These are phyloP conservation scores for Boletus rubescentipes DNA, from an alignment of 768 basidiomycete species.

Conservation along the genomic window DNA sequence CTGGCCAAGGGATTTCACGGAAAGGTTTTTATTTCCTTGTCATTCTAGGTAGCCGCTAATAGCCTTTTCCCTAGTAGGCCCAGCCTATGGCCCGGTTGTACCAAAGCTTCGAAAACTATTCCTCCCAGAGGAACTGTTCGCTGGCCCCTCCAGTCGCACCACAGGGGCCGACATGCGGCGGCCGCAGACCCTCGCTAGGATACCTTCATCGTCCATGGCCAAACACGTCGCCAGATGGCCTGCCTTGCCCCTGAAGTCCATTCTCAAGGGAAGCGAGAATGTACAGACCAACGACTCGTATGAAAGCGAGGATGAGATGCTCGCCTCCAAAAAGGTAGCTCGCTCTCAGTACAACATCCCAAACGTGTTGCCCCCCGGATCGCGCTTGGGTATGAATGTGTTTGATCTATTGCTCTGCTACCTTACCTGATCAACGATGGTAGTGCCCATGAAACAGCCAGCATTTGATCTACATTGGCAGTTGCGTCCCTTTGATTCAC, in stretches of 20 bases:
- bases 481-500: constrained; percentile 40
- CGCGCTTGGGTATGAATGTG: constrained; percentile 26
- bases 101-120: too few relatives aligned
- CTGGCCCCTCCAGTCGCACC: constrained; percentile 12
- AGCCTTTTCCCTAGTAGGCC: too few relatives aligned
- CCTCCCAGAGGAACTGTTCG: constrained; percentile 4
- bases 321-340: constrained; percentile 21
- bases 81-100: too few relatives aligned
- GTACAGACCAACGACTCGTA: constrained; percentile 21
- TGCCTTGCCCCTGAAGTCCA: constrained; percentile 26
- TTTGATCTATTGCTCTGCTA: background rate
- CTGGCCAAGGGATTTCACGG: too few relatives aligned
- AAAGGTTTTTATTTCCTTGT: too few relatives aligned
- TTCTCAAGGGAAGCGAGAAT: constrained; percentile 29
- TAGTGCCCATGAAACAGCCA: constrained; percentile 41
- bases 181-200: constrained; percentile 19
- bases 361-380: constrained; percentile 21
- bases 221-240: constrained; percentile 24
- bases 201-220: constrained; percentile 16
- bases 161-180: constrained; percentile 18
- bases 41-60: too few relatives aligned
- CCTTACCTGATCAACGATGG: constrained; percentile 31
- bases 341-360: constrained; percentile 25
- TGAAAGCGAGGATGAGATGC: constrained; percentile 31
- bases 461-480: constrained; percentile 49